Evolutionary conservation across 495 filamentous ascomycete genomes (phyloP).

Genomic region (Aspergillus homomorphus): DNA sequence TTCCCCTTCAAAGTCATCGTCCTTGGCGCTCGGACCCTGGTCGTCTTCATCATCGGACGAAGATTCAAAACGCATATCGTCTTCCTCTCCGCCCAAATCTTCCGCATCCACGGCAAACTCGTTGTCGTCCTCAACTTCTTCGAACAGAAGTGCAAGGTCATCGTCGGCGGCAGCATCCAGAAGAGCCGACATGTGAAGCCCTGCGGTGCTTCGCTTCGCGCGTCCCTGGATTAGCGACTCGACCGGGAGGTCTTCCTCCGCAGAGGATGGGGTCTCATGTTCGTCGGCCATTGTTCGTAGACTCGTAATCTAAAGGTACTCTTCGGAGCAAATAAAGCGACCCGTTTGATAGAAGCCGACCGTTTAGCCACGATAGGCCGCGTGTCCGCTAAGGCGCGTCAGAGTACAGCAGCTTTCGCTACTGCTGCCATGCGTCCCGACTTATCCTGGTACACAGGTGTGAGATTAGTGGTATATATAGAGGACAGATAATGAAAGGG

Average conservation of each 20-base stretch:
- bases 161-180: constrained; percentile 74
- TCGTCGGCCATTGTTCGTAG: constrained; percentile 28
- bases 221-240: constrained; percentile 78
- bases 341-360: background rate
- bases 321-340: background rate
- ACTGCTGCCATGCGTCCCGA: background rate
- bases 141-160: constrained; percentile 76
- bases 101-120: constrained; percentile 69
- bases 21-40: constrained; percentile 61
- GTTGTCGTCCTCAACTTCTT: constrained; percentile 81
- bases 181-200: constrained; percentile 77
- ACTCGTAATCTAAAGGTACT: background rate
- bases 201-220: constrained; percentile 78
- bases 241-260: constrained; percentile 44
- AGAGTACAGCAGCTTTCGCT: background rate
- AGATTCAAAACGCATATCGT: constrained; percentile 77
- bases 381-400: background rate
- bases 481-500: background rate
- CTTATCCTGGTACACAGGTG: background rate
- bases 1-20: constrained; percentile 57
- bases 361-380: background rate
- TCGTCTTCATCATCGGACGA: constrained; percentile 75
- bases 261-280: constrained; percentile 29
- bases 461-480: background rate
- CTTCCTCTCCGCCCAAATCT: constrained; percentile 61